Percentiles rank a stretch among this genome's conserved stretches.
Evolutionary conservation across 179 eudicot species (phyloP).

Genomic region (Drosera spatulata): DNA sequence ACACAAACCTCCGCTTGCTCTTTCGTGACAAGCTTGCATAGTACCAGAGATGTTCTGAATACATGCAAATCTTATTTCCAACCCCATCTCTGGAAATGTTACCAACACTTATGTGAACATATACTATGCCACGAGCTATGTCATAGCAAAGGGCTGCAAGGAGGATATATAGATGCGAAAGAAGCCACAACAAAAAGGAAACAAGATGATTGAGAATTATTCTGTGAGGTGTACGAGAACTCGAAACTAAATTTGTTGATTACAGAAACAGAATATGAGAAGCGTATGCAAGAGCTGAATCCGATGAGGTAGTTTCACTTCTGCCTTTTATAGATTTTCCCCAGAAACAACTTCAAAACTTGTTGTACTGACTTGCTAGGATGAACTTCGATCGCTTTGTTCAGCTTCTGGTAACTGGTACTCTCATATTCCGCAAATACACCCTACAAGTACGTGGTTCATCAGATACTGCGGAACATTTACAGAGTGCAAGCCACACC

Average conservation of each 20-base stretch:
- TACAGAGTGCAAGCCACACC: background rate
- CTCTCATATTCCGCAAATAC: slow-evolving; percentile 50
- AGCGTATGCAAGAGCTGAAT: background rate
- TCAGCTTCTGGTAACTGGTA: slow-evolving; percentile 47
- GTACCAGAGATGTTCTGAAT: too few species aligned
- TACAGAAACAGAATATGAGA: background rate
- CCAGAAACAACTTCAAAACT: slow-evolving; percentile 64
- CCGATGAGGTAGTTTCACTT: slow-evolving; percentile 24
- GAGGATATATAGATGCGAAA: too few species aligned
- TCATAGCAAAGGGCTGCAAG: too few species aligned
- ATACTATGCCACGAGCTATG: too few species aligned
- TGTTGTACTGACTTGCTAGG: slow-evolving; percentile 60
- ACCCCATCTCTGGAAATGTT: too few species aligned
- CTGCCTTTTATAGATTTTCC: slow-evolving; percentile 67
- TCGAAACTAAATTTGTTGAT: too few species aligned
- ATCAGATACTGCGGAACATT: background rate
- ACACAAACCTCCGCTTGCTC: too few species aligned
- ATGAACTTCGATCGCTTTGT: slow-evolving; percentile 49
- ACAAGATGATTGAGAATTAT: too few species aligned
- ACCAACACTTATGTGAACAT: background rate
- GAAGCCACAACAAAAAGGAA: too few species aligned
- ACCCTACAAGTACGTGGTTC: slow-evolving; percentile 21
- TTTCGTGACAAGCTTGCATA: too few species aligned
- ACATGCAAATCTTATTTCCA: too few species aligned
- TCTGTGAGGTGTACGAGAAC: too few species aligned